Conservation (phyloP, 2,329 filamentous ascomycete genomes). For the Trichoderma lentiforme region DNA sequence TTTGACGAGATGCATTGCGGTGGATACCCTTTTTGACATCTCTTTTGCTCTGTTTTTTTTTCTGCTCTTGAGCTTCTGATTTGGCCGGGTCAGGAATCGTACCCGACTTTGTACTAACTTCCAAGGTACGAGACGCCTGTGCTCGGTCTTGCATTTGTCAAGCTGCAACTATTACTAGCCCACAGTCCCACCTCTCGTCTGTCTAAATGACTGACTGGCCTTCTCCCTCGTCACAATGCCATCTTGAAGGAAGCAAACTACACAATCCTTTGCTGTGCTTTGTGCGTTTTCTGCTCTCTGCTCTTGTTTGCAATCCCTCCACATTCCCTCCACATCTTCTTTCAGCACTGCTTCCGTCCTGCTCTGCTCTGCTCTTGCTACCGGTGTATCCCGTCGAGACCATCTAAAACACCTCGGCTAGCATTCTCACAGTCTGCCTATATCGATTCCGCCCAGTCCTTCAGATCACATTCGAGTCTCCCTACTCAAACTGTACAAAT, state of each 20-base stretch:
- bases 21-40: constrained; percentile 7
- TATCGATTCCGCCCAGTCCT: background rate
- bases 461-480: background rate
- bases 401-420: background rate
- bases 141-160: background rate
- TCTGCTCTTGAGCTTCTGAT: background rate
- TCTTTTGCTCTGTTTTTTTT: background rate
- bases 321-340: background rate
- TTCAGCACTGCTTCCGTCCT: background rate
- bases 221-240: background rate
- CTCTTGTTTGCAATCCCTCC: background rate
- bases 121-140: background rate
- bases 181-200: background rate
- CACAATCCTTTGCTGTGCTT: background rate
- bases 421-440: background rate
- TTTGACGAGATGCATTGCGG: background rate
- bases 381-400: background rate
- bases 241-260: background rate
- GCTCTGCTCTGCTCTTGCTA: background rate
- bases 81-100: background rate
- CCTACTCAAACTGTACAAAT: background rate
- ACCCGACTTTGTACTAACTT: background rate
- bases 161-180: background rate
- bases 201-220: background rate
- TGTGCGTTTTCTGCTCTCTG: background rate